Evolutionary conservation across 257 asterid genomes (phyloP).

Genomic region (Cinchona pubescens): DNA sequence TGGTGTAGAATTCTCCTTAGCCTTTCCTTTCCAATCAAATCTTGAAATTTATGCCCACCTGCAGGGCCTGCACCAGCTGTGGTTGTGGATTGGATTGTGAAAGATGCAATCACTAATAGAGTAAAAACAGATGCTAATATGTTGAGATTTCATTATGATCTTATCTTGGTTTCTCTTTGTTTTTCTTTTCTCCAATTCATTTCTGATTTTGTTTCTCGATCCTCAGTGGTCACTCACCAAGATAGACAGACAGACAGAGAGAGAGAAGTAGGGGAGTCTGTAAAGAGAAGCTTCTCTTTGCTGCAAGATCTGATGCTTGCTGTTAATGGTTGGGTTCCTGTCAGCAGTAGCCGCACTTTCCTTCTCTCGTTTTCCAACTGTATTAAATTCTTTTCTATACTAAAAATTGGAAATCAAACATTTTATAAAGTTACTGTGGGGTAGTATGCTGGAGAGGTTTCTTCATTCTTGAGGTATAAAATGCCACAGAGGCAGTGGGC

Average conservation of each 20-base stretch:
- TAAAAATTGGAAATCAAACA: background rate
- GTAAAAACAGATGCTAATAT: conserved; percentile 34
- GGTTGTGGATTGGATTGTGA: conserved; percentile 17
- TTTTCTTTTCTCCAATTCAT: conserved; percentile 52
- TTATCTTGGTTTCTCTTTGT: conserved; percentile 27
- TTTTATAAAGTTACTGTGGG: background rate
- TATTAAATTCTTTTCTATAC: conserved; percentile 4
- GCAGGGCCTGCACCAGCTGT: conserved; percentile 4
- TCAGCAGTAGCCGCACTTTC: conserved; percentile 45
- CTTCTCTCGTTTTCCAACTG: conserved; percentile 14
- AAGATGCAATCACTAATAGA: conserved; percentile 27
- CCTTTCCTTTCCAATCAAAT: conserved; percentile 19
- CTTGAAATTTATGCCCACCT: conserved; percentile 18
- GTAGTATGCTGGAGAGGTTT: background rate
- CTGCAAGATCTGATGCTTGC: conserved; percentile 58
- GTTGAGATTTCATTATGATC: conserved; percentile 44
- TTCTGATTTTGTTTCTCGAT: conserved; percentile 26
- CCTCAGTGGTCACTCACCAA: conserved; percentile 22
- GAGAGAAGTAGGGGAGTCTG: conserved; percentile 21
- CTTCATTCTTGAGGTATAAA: conserved; percentile 18
- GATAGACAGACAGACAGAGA: conserved; percentile 14
- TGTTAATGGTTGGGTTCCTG: conserved; percentile 31
- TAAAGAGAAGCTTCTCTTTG: conserved; percentile 57
- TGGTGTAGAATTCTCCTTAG: conserved; percentile 83
- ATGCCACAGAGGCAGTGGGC: conserved; percentile 25